phyloP scores from a whole-genome alignment of 192 early-diverging fungal genomes.

The Backusella liffmaniae region DNA sequence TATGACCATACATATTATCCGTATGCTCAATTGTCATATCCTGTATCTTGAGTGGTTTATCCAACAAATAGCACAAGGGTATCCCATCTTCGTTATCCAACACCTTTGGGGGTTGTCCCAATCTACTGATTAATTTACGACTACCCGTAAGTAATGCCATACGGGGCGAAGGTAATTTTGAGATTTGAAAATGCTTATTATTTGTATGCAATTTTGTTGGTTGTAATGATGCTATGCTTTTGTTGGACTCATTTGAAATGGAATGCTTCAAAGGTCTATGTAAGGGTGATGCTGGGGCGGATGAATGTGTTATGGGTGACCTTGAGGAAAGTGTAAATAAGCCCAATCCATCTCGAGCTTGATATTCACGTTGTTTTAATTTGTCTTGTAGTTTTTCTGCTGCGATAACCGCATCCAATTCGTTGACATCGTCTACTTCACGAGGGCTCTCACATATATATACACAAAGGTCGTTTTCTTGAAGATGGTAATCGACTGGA shows the following conservation, averaged over 20 bases:
- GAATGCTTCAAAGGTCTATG: not conserved
- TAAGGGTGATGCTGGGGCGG: not conserved
- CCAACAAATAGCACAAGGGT: constrained; percentile 13
- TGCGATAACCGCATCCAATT: constrained; percentile 11
- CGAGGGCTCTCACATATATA: constrained; percentile 50
- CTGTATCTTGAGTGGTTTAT: not conserved
- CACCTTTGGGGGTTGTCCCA: constrained; percentile 9
- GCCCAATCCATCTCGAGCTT: not conserved
- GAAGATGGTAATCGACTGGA: constrained; percentile 46
- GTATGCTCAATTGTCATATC: constrained; percentile 10
- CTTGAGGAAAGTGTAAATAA: not conserved
- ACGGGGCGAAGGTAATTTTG: constrained; percentile 1
- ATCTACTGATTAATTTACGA: not conserved
- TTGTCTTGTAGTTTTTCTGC: not conserved
- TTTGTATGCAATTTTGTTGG: not conserved
- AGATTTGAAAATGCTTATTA: constrained; percentile 5
- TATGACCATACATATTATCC: constrained; percentile 23
- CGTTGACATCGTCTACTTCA: constrained; percentile 36
- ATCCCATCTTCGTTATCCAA: not conserved
- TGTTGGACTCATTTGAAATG: not conserved
- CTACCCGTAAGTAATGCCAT: constrained; percentile 12
- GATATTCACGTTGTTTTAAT: not conserved
- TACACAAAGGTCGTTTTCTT: constrained; percentile 43
- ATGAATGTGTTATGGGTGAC: not conserved
- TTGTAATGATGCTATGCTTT: not conserved